Percentiles rank a stretch among this genome's conserved stretches.
phyloP scores from a whole-genome alignment of 768 basidiomycete genomes.

The Fomitopsis pulvina region DNA sequence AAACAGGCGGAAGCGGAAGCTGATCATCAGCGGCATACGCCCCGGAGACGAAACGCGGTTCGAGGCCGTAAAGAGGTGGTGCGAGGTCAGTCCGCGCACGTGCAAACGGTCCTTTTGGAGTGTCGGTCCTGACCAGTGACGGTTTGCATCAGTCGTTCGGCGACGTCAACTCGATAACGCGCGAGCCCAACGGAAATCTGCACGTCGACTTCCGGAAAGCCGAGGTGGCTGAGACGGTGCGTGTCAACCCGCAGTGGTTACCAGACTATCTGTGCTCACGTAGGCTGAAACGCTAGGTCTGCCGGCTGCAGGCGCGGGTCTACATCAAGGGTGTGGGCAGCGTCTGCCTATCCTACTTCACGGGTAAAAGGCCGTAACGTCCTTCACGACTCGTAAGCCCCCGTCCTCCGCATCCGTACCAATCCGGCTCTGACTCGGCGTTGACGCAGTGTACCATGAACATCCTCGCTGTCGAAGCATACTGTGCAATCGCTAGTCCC shows the following conservation, averaged over 20 bases:
- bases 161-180: slow-evolving; percentile 62
- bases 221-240: slow-evolving; percentile 76
- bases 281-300: slow-evolving; percentile 43
- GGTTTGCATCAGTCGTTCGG: slow-evolving; percentile 54
- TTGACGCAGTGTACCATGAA: neutral
- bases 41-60: slow-evolving; percentile 54
- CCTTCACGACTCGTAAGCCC: neutral
- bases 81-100: slow-evolving; percentile 46
- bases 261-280: neutral
- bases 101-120: slow-evolving; percentile 2
- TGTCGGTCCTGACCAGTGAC: neutral
- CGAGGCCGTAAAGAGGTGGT: slow-evolving; percentile 69
- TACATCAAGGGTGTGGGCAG: slow-evolving; percentile 71
- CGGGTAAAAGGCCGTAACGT: slow-evolving; percentile 37
- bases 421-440: neutral
- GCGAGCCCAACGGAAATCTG: slow-evolving; percentile 75
- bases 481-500: neutral
- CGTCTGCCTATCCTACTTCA: slow-evolving; percentile 70
- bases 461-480: neutral
- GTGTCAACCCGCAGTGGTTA: slow-evolving; percentile 17
- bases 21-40: slow-evolving; percentile 66
- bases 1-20: slow-evolving; percentile 44
- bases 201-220: slow-evolving; percentile 67
- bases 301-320: slow-evolving; percentile 71
- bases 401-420: neutral